phyloP scores from a whole-genome alignment of 192 early-diverging fungal genomes.

The Obelidium mucronatum region DNA sequence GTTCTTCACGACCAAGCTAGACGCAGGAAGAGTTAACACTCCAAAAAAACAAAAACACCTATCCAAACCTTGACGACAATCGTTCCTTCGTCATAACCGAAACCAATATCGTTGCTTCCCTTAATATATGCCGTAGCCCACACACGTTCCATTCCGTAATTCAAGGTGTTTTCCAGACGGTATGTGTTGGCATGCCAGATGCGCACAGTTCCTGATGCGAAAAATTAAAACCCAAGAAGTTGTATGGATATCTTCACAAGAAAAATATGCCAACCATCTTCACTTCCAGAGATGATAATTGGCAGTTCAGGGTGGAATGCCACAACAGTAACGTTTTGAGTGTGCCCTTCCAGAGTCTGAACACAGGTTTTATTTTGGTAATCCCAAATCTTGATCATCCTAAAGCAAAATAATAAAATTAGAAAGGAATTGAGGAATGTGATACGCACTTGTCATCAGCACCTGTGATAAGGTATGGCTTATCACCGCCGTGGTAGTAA shows the following conservation, averaged over 20 bases:
- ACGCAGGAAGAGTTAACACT: neutral
- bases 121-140: constrained; percentile 91
- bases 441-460: constrained; percentile 91
- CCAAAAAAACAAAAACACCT: neutral
- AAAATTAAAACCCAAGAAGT: neutral
- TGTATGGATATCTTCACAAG: neutral
- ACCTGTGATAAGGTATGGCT: constrained; percentile 94
- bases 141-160: constrained; percentile 97
- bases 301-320: constrained; percentile 96
- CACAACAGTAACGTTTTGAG: constrained; percentile 90
- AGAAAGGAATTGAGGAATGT: neutral
- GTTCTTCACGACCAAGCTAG: constrained; percentile 91
- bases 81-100: constrained; percentile 96
- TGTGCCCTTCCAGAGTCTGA: constrained; percentile 97
- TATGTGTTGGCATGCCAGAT: constrained; percentile 99
- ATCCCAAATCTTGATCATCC: constrained; percentile 95
- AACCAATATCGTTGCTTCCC: constrained; percentile 89
- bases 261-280: constrained; percentile 78
- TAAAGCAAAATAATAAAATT: constrained; percentile 34
- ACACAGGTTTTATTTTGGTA: constrained; percentile 99
- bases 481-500: constrained; percentile 98
- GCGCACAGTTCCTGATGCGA: constrained; percentile 70
- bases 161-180: constrained; percentile 93
- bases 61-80: constrained; percentile 82
- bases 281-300: constrained; percentile 93